Conservation (phyloP, 1,284 basidiomycete species). For the Ustilago loliicola region DNA sequence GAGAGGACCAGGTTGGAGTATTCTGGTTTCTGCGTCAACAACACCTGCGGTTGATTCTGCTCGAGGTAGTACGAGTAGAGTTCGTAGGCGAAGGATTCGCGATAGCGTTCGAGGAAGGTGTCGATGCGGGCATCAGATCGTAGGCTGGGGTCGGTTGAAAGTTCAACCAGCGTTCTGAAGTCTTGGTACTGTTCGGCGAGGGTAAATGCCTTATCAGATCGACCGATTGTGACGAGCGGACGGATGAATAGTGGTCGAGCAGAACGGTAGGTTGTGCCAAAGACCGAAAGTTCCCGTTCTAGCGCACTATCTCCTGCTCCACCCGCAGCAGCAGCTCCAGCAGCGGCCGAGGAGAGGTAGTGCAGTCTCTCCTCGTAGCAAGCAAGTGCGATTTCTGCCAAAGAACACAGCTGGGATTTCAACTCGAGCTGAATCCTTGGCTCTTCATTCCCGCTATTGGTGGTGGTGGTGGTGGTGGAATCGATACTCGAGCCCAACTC, state of each 20-base stretch:
- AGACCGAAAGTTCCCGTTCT: constrained; percentile 74
- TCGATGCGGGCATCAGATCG: constrained; percentile 70
- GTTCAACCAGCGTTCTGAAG: constrained; percentile 82
- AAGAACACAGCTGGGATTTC: constrained; percentile 79
- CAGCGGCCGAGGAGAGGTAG: constrained; percentile 63
- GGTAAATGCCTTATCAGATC: constrained; percentile 79
- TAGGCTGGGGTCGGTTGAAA: constrained; percentile 77
- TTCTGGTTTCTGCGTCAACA: constrained; percentile 80
- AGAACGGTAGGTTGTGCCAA: constrained; percentile 78
- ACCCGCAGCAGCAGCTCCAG: neutral
- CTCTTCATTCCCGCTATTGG: constrained; percentile 54
- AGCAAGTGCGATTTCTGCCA: constrained; percentile 72
- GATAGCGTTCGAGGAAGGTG: constrained; percentile 83
- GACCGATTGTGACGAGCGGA: constrained; percentile 80
- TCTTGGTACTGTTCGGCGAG: constrained; percentile 88
- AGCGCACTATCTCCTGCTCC: constrained; percentile 11
- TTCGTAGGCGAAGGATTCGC: constrained; percentile 86
- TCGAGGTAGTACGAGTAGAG: constrained; percentile 81
- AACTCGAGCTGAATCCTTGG: constrained; percentile 66
- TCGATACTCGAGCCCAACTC: constrained; percentile 73
- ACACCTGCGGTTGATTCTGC: constrained; percentile 77
- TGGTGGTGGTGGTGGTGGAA: constrained; percentile 55
- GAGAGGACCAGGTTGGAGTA: constrained; percentile 79
- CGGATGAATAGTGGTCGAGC: constrained; percentile 81
- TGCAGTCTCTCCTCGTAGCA: constrained; percentile 70